Percentiles rank a stretch among this genome's conserved stretches.
phyloP scores from a whole-genome alignment of 108 stramenopile genomes.

The Halocafeteria seosinensis region DNA sequence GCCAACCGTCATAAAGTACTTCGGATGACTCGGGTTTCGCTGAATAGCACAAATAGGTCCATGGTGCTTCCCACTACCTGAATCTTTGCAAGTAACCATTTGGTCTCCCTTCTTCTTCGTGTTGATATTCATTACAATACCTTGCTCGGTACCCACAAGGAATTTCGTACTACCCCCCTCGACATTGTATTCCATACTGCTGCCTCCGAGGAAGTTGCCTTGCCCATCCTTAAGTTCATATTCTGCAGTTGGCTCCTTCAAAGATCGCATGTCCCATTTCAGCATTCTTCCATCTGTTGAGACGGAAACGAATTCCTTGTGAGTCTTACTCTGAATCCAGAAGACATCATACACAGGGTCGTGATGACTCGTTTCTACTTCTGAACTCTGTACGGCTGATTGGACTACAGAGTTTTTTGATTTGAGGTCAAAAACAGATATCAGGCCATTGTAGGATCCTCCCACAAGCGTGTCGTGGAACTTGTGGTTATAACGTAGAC shows the following conservation, averaged over 20 bases:
- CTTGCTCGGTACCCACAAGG: conserved; percentile 67
- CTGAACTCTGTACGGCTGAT: conserved; percentile 20
- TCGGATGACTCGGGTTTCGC: conserved; percentile 57
- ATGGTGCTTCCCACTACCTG: conserved; percentile 55
- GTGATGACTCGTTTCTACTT: conserved; percentile 64
- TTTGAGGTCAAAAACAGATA: conserved; percentile 58
- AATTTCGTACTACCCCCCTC: conserved; percentile 69
- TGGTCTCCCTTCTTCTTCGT: conserved; percentile 60
- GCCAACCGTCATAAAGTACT: conserved; percentile 67
- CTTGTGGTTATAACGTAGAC: conserved; percentile 65
- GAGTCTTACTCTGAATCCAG: conserved; percentile 67
- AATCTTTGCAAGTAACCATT: conserved; percentile 56
- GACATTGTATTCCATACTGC: conserved; percentile 58
- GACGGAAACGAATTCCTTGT: conserved; percentile 55
- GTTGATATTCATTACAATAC: conserved; percentile 55
- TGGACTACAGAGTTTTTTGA: conserved; percentile 22
- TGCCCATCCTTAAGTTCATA: conserved; percentile 38
- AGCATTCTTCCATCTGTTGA: conserved; percentile 66
- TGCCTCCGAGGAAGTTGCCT: conserved; percentile 52
- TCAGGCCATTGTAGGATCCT: conserved; percentile 65
- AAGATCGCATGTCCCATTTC: conserved; percentile 68
- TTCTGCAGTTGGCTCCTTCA: conserved; percentile 48
- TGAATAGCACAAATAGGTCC: conserved; percentile 64
- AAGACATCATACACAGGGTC: conserved; percentile 69
- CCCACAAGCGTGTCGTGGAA: conserved; percentile 50